A percentile compares a stretch with the other conserved stretches of the same genome.
Evolutionary conservation across 306 rosid species (phyloP).

Genomic region (Inga laurina): DNA sequence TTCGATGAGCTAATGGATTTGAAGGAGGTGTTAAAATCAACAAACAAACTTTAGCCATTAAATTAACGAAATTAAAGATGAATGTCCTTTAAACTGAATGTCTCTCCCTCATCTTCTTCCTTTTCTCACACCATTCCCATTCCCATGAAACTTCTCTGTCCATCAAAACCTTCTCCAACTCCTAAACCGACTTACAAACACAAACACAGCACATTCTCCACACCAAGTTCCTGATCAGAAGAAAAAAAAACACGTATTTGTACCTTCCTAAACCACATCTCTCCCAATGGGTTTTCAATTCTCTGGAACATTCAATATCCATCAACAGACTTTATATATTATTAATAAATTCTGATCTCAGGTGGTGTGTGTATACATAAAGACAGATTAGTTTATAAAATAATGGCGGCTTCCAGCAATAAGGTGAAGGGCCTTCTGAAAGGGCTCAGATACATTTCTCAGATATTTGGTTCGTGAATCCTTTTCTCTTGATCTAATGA

Average conservation of each 20-base stretch:
- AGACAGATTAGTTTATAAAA: neutral
- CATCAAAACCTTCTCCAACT: slow-evolving; percentile 31
- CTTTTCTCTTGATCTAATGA: neutral
- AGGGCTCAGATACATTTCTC: slow-evolving; percentile 88
- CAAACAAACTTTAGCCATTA: slow-evolving; percentile 40
- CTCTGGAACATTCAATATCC: slow-evolving; percentile 19
- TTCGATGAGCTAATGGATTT: slow-evolving; percentile 57
- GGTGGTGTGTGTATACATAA: too few relatives aligned
- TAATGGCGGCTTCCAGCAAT: slow-evolving; percentile 44
- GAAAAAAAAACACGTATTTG: neutral
- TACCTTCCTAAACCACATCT: neutral
- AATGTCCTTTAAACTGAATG: slow-evolving; percentile 48
- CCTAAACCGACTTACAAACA: slow-evolving; percentile 27
- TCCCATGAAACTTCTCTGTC: slow-evolving; percentile 25
- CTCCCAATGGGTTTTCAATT: slow-evolving; percentile 20
- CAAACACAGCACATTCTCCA: neutral
- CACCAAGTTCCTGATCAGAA: neutral
- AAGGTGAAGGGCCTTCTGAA: slow-evolving; percentile 93
- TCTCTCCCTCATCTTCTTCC: slow-evolving; percentile 27
- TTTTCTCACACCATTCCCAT: slow-evolving; percentile 41
- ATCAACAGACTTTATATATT: neutral
- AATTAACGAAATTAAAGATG: slow-evolving; percentile 48
- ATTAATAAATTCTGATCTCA: neutral
- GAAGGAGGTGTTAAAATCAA: slow-evolving; percentile 34
- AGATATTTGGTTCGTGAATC: slow-evolving; percentile 73